Base-by-base conservation (phyloP, 495 filamentous ascomycete genomes). In the Podospora conica region DNA sequence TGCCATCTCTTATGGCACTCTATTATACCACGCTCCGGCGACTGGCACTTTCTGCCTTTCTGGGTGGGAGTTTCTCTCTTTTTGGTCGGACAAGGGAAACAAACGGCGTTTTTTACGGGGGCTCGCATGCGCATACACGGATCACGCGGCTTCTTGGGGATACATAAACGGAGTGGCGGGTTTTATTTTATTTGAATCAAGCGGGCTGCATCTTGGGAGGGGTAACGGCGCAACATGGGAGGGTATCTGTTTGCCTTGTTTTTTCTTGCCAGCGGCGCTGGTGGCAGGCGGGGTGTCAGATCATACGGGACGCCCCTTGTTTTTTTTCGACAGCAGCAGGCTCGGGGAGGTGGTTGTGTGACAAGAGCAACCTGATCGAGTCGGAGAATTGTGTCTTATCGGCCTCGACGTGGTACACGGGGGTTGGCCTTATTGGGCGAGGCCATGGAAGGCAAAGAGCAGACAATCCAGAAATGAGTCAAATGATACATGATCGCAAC, bases 71-170 rank as follows among this genome's bases (percentile, higher is more conserved):
- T 48, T 48, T 48, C 6, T n/a, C n/a, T n/a, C n/a, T 48, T n/a
- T n/a, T 48, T 48, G n/a, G n/a, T n/a, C 40, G 40, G 40, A 8
- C 40, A 48, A 48, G 40, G 40, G 15, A 48, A 48, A 48, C 40
- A n/a, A 48, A 48, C 40, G 40, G 40, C 40, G 40, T 48, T 48
- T 48, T 48, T 48, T n/a, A 55, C 54, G 57, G 3, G 64, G 40
- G 48, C 31, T 5, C 54, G 33, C 64, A 66, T 60, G n/a, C n/a
- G n/a, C n/a, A 61, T 33, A 48, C 40, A 48, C 22, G 20, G n/a
- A 25, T 55, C 56, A 54, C 33, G 55, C 53, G 33, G 31, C 61
- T 54, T 23, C 20, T 55, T 18, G 29, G 27, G 53, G 24, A 25
- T n/a, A 64, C 8, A 56, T 6, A 11, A n/a, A 61, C 25, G 28